These are phyloP conservation scores for Tricholoma sp. DNA, from an alignment of 768 basidiomycete genomes.

Conservation along the genomic window DNA sequence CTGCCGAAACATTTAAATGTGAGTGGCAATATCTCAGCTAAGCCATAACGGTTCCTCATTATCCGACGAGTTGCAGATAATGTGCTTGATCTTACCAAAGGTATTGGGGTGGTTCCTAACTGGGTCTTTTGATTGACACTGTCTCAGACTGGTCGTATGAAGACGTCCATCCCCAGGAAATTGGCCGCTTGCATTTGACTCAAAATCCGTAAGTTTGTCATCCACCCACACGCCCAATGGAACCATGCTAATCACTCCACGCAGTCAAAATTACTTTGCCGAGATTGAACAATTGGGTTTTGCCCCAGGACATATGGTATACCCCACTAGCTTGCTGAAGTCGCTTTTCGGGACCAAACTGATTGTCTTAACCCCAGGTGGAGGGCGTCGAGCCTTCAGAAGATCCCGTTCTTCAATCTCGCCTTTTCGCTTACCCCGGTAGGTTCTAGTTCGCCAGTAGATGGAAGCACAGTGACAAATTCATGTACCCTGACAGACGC, in stretches of 20 bases:
- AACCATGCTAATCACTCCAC: neutral
- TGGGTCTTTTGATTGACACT: neutral
- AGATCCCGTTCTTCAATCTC: conserved; percentile 54
- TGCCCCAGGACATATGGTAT: conserved; percentile 45
- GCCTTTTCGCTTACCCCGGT: conserved; percentile 55
- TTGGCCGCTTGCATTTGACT: conserved; percentile 31
- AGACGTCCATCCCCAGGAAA: conserved; percentile 27
- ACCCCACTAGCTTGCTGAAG: conserved; percentile 1
- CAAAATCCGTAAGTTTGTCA: conserved; percentile 28
- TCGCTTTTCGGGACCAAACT: neutral
- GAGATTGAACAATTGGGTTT: conserved; percentile 43
- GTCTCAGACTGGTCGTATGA: conserved; percentile 28
- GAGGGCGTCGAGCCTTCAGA: conserved; percentile 43
- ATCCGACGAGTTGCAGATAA: conserved; percentile 29
- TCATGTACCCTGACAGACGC: conserved; percentile 20
- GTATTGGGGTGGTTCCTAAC: conserved; percentile 3
- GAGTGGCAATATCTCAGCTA: conserved; percentile 3
- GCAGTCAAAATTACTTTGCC: conserved; percentile 18
- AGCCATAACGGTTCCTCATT: neutral
- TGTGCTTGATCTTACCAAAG: conserved; percentile 47
- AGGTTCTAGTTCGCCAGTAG: conserved; percentile 4
- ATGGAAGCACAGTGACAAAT: neutral
- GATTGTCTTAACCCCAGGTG: conserved; percentile 6
- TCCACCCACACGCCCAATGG: neutral
- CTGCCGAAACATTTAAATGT: conserved; percentile 44